Conservation (phyloP, 1,284 basidiomycete genomes). For the Puccinia brachypodii region DNA sequence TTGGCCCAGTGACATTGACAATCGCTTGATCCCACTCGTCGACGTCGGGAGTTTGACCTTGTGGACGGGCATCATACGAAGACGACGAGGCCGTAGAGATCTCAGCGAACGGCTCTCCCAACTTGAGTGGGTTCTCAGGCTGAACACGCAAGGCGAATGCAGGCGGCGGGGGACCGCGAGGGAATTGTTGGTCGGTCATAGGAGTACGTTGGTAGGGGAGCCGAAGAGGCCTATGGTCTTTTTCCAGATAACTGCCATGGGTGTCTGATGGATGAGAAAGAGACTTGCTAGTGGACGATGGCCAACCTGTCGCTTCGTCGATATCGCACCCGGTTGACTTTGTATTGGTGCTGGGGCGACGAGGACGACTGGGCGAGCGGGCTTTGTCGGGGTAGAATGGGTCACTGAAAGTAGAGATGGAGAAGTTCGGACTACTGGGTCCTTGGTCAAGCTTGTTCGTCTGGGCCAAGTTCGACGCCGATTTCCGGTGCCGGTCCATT, state of each 20-base stretch:
- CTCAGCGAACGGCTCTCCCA: background rate
- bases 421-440: background rate
- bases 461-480: background rate
- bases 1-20: background rate
- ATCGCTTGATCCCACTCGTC: too few relatives aligned
- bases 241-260: background rate
- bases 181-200: background rate
- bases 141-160: background rate
- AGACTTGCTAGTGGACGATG: background rate
- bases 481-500: conserved; percentile 7
- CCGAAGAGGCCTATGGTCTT: background rate
- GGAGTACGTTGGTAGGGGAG: background rate
- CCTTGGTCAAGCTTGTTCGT: background rate
- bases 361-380: background rate
- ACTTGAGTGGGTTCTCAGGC: background rate
- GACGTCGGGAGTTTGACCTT: too few relatives aligned
- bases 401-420: background rate
- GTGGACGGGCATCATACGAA: background rate
- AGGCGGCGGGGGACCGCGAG: background rate
- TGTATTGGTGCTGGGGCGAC: background rate
- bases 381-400: background rate
- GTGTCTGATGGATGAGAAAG: background rate
- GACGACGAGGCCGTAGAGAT: background rate
- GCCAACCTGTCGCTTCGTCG: background rate
- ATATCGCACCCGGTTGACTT: background rate